A percentile compares a stretch with the other conserved stretches of the same genome.
phyloP scores from a whole-genome alignment of 169 alveolate species.

The Miamiensis avidus region DNA sequence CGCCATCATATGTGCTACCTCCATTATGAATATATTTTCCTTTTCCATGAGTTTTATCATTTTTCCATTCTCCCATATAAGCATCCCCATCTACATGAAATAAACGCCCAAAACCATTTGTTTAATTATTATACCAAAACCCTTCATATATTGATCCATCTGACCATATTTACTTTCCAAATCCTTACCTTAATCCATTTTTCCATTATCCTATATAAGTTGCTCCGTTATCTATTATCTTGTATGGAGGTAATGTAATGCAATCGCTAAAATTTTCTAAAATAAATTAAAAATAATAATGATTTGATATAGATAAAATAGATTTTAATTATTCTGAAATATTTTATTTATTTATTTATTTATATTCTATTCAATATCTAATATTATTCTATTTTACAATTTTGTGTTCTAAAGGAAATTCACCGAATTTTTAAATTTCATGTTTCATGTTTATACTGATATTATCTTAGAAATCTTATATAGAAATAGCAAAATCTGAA shows the following conservation, averaged over 20 bases:
- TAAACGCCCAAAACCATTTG: slow-evolving; percentile 65
- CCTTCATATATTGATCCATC: slow-evolving; percentile 69
- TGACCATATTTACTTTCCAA: neutral
- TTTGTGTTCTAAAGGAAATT: too few relatives aligned
- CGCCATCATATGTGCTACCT: slow-evolving; percentile 58
- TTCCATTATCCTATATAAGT: neutral
- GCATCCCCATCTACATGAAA: slow-evolving; percentile 62
- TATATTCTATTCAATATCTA: too few relatives aligned
- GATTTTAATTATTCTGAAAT: too few relatives aligned
- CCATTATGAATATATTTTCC: slow-evolving; percentile 60
- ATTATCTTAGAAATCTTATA: too few relatives aligned
- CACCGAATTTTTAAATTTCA: too few relatives aligned
- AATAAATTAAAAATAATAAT: too few relatives aligned
- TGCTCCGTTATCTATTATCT: neutral
- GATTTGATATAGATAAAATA: too few relatives aligned
- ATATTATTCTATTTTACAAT: too few relatives aligned
- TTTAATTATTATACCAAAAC: slow-evolving; percentile 58
- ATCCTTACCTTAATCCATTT: neutral
- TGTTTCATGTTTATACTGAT: too few relatives aligned
- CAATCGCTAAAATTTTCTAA: too few relatives aligned
- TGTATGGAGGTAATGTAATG: neutral
- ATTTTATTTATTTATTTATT: too few relatives aligned
- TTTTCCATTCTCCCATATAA: slow-evolving; percentile 60
- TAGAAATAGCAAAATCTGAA: too few relatives aligned
- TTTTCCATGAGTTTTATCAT: slow-evolving; percentile 62